These are phyloP conservation scores for Astrothelium macrocarpum DNA, from an alignment of 495 filamentous ascomycete species.

Conservation along the genomic window DNA sequence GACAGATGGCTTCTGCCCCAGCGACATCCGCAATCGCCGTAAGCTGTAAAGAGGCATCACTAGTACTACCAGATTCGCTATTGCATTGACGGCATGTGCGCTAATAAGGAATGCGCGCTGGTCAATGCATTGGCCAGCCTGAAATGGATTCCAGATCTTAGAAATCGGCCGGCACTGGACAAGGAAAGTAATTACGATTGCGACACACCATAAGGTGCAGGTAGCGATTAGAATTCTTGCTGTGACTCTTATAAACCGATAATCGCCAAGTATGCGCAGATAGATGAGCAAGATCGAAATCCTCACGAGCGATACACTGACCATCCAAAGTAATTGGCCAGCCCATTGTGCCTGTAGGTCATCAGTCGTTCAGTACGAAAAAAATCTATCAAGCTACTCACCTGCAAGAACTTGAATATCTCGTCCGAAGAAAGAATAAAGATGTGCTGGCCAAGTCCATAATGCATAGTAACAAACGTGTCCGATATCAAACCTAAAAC, in stretches of 20 bases:
- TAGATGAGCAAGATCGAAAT: slow-evolving; percentile 44
- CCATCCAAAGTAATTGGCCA: not conserved
- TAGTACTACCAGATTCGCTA: not conserved
- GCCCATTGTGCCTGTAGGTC: not conserved
- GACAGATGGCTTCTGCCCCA: not conserved
- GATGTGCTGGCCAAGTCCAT: not conserved
- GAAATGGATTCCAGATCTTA: not conserved
- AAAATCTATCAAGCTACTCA: not conserved
- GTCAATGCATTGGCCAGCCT: not conserved
- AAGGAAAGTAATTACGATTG: not conserved
- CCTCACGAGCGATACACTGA: slow-evolving; percentile 17
- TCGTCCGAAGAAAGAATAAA: not conserved
- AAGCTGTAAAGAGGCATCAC: not conserved
- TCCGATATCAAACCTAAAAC: not conserved
- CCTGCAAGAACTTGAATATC: not conserved
- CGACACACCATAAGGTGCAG: not conserved
- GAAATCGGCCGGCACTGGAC: not conserved
- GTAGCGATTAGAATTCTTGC: not conserved
- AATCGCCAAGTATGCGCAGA: slow-evolving; percentile 36
- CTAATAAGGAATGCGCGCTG: not conserved
- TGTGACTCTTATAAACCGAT: not conserved
- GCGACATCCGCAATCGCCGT: not conserved
- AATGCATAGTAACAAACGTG: not conserved
- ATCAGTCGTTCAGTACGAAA: not conserved
- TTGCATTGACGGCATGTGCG: not conserved